phyloP scores from a whole-genome alignment of 2,329 filamentous ascomycete genomes.

The Elsinoe batatas region DNA sequence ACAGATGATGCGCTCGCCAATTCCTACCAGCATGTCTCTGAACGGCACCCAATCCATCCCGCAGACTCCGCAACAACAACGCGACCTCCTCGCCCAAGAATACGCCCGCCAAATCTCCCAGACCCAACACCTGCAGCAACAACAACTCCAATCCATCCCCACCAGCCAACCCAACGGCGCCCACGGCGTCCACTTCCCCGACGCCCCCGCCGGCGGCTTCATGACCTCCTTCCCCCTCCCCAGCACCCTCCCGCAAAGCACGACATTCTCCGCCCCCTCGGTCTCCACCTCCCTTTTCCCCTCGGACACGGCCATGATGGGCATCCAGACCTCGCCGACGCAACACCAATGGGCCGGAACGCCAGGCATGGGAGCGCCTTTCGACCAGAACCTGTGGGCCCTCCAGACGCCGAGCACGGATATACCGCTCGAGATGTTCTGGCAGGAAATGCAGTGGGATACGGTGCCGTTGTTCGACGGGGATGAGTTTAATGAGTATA shows the following conservation, averaged over 20 bases:
- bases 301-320: not conserved
- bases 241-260: not conserved
- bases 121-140: slow-evolving; percentile 17
- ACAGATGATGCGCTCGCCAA: not conserved
- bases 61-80: not conserved
- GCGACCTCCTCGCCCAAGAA: not conserved
- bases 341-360: not conserved
- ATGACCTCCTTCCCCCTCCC: not conserved
- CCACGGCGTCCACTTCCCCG: not conserved
- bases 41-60: not conserved
- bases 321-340: not conserved
- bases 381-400: slow-evolving; percentile 7
- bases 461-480: slow-evolving; percentile 13
- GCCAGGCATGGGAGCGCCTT: not conserved
- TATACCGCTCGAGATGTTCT: slow-evolving; percentile 15
- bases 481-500: slow-evolving; percentile 11
- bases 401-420: not conserved
- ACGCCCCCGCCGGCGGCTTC: slow-evolving; percentile 2
- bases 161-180: not conserved
- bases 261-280: not conserved
- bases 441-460: slow-evolving; percentile 22
- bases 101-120: slow-evolving; percentile 15
- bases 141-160: slow-evolving; percentile 14
- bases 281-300: not conserved
- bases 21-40: not conserved